These are phyloP conservation scores for Adansonia rubrostipa DNA, from an alignment of 441 rosid species.

Conservation along the genomic window DNA sequence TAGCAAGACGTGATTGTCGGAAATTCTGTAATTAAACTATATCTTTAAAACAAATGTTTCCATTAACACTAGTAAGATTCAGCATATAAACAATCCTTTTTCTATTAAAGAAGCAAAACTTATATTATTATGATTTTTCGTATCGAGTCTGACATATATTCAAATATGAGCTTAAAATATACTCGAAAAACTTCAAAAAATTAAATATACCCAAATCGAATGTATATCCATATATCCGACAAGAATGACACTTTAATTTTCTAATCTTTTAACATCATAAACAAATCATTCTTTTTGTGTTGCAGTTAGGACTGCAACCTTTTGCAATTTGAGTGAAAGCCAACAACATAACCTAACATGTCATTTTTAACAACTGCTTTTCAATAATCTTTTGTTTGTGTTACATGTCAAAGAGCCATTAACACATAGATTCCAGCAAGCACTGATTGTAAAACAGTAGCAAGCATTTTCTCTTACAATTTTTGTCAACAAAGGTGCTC, in stretches of 20 bases:
- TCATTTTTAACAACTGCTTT: background rate
- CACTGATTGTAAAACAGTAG: background rate
- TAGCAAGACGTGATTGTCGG: constrained; percentile 11
- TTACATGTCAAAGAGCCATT: background rate
- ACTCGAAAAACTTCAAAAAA: too few species aligned
- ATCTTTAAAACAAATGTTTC: constrained; percentile 5
- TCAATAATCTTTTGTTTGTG: background rate
- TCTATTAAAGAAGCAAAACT: too few species aligned
- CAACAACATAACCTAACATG: background rate
- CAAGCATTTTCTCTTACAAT: too few species aligned
- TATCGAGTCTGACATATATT: too few species aligned
- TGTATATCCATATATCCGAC: too few species aligned
- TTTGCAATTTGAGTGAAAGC: background rate
- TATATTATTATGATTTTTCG: too few species aligned
- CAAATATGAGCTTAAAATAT: too few species aligned
- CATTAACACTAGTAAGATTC: background rate
- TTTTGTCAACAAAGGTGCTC: background rate
- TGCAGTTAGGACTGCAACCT: background rate
- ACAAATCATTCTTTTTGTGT: background rate
- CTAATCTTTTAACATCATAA: background rate
- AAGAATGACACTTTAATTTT: background rate
- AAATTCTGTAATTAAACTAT: background rate
- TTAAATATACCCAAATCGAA: too few species aligned
- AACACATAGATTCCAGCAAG: background rate
- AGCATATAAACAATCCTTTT: too few species aligned